phyloP scores from a whole-genome alignment of 2,329 filamentous ascomycete genomes.

The Dothideomycetes sp. region DNA sequence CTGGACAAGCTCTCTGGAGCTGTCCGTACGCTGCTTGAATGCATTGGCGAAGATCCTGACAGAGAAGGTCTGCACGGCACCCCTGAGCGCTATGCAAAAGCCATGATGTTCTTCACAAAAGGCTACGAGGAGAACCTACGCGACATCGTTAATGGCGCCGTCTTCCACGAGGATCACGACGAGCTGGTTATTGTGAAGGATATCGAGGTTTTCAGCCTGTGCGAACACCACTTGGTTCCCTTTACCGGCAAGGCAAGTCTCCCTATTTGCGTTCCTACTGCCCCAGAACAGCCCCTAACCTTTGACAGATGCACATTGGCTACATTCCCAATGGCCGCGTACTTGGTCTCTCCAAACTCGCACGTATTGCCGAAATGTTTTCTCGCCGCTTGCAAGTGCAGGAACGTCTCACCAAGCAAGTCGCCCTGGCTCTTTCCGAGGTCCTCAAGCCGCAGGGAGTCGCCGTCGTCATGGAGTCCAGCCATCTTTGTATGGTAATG shows the following conservation, averaged over 20 bases:
- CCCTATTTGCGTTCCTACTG: background rate
- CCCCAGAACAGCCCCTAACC: conserved; percentile 13
- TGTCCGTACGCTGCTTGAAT: conserved; percentile 55
- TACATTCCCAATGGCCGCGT: conserved; percentile 91
- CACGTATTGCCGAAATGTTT: conserved; percentile 95
- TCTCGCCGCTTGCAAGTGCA: conserved; percentile 88
- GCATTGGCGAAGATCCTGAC: conserved; percentile 56
- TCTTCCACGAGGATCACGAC: conserved; percentile 94
- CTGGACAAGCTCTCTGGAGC: conserved; percentile 54
- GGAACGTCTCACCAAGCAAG: conserved; percentile 90
- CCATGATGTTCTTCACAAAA: conserved; percentile 90
- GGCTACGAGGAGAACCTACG: conserved; percentile 92
- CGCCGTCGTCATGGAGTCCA: conserved; percentile 94
- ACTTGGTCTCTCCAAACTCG: conserved; percentile 90
- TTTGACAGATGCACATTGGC: conserved; percentile 83
- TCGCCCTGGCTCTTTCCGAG: conserved; percentile 87
- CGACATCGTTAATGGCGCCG: conserved; percentile 84
- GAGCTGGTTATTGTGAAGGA: conserved; percentile 97
- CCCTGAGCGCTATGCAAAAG: conserved; percentile 85
- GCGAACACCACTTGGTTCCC: conserved; percentile 94
- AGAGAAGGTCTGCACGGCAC: conserved; percentile 55
- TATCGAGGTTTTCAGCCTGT: conserved; percentile 88
- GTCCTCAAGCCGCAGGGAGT: conserved; percentile 90
- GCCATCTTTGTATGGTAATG: conserved; percentile 98
- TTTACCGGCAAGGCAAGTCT: conserved; percentile 77